Evolutionary conservation across 1,284 basidiomycete genomes (phyloP), one percentile per base, ranked within the genome.

Genomic region (Rhodotorula mucilaginosa): DNA sequence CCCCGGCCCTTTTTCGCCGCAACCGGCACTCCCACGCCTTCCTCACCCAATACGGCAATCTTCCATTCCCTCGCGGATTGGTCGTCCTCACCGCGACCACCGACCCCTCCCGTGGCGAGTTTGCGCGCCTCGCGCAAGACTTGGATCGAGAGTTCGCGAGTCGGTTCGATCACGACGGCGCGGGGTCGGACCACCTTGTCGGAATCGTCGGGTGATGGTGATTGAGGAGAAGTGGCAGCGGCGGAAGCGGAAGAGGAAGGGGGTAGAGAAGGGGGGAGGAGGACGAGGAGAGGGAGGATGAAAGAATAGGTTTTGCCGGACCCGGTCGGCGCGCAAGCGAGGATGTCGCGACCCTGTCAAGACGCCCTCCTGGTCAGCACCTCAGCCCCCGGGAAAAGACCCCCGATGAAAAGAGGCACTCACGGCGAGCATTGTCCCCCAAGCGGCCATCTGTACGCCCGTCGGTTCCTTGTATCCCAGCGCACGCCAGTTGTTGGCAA

Each of bases 131-230:
- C 97, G 69, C 93, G 93, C 73, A 93, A 86, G 70, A 99, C 98
- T 80, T 99, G 97, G 75, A 93, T 89, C 0, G 96, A 94, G n/a
- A 99, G 82, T 83, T 99, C 97, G 74, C 93, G 88, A 0, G 97
- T 99, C 1, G 97, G 97, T 1, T 92, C 91, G 66, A 99, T 81
- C 64, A 99, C 84, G 23, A 99, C 78, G 1, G 91, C 64, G n/a
- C 58, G 67, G 1, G 69, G 70, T 31, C 61, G 62, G 34, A 70
- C 46, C 13, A 34, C 29, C 18, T 57, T 61, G 26, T 60, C 39
- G 21, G 15, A 31, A 34, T 34, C 34, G 34, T 34, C 34, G 34
- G 39, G 12, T 44, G 39, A 44, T 44, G 39, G 10, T 44, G 12
- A 13, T 44, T 44, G 39, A 12, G 39, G 39, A 44, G 10, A 44